phyloP scores from a whole-genome alignment of 2,329 filamentous ascomycete species.

The Periconia sp. region DNA sequence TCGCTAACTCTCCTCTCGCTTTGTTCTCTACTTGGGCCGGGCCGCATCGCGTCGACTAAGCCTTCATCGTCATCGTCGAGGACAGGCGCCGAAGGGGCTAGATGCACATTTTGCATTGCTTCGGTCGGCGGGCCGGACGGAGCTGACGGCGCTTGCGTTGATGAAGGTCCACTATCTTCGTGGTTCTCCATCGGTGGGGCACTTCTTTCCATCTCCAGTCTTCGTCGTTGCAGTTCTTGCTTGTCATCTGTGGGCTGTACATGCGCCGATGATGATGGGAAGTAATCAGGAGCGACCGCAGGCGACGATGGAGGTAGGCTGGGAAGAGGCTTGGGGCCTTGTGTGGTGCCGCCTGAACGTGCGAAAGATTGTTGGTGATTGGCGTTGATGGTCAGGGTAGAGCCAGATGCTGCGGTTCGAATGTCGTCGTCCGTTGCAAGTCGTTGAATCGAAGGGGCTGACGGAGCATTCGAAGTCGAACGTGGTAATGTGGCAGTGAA shows the following conservation, averaged over 20 bases:
- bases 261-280: constrained; percentile 35
- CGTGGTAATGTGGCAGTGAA: constrained; percentile 24
- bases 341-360: constrained; percentile 15
- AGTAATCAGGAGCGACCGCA: constrained; percentile 30
- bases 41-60: constrained; percentile 35
- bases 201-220: constrained; percentile 50
- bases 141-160: constrained; percentile 22
- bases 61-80: constrained; percentile 43
- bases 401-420: constrained; percentile 23
- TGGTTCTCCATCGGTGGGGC: constrained; percentile 42
- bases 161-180: constrained; percentile 20
- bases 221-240: constrained; percentile 69
- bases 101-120: constrained; percentile 11
- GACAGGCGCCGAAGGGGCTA: constrained; percentile 38
- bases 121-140: constrained; percentile 24
- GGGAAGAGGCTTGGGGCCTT: constrained; percentile 24
- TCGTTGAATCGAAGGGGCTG: constrained; percentile 20
- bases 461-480: constrained; percentile 12
- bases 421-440: constrained; percentile 21
- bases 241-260: constrained; percentile 70
- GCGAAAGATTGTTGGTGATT: constrained; percentile 11
- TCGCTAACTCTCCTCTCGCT: constrained; percentile 26
- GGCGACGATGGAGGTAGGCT: constrained; percentile 26
- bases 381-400: constrained; percentile 32
- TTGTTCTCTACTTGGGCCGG: constrained; percentile 10